A percentile compares a stretch with the other conserved stretches of the same genome.
Evolutionary conservation across 2,329 filamentous ascomycete species (phyloP).

Genomic region (Paraconiothyrium brasiliense): DNA sequence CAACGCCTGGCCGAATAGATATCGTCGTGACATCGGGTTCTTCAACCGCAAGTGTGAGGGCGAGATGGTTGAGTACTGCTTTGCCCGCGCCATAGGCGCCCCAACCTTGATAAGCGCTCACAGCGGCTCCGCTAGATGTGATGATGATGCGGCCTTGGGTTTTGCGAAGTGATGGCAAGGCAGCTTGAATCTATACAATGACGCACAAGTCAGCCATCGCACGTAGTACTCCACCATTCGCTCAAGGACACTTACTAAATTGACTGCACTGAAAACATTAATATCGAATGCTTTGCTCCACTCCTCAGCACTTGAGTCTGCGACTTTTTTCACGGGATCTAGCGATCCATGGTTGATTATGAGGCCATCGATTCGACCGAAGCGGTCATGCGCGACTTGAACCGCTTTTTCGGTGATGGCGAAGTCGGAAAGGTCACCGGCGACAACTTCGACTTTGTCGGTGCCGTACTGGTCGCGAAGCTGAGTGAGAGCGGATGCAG

Average conservation of each 20-base stretch:
- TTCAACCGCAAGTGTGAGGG: constrained; percentile 75
- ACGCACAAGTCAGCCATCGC: not conserved
- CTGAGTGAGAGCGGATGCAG: constrained; percentile 62
- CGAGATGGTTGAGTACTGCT: constrained; percentile 83
- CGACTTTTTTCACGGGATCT: constrained; percentile 76
- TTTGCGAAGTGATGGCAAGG: constrained; percentile 73
- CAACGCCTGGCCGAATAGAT: constrained; percentile 78
- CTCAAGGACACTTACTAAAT: constrained; percentile 66
- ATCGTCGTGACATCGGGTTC: constrained; percentile 79
- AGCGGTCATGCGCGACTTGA: constrained; percentile 71
- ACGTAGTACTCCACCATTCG: not conserved
- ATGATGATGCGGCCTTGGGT: constrained; percentile 77
- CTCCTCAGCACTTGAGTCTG: constrained; percentile 71
- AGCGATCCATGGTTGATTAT: constrained; percentile 89
- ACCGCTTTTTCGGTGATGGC: constrained; percentile 68
- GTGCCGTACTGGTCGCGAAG: constrained; percentile 57
- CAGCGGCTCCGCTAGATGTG: constrained; percentile 80
- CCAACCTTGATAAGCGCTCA: constrained; percentile 74
- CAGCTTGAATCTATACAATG: constrained; percentile 69
- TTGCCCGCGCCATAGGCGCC: constrained; percentile 84
- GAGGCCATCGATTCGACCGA: constrained; percentile 79
- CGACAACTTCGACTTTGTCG: constrained; percentile 64
- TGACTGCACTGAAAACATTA: constrained; percentile 86
- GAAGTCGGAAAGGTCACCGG: constrained; percentile 66
- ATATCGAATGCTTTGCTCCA: constrained; percentile 82